Percentiles rank a stretch among this genome's conserved stretches.
phyloP scores from a whole-genome alignment of 192 early-diverging fungal species.

The Gonapodya prolifera region DNA sequence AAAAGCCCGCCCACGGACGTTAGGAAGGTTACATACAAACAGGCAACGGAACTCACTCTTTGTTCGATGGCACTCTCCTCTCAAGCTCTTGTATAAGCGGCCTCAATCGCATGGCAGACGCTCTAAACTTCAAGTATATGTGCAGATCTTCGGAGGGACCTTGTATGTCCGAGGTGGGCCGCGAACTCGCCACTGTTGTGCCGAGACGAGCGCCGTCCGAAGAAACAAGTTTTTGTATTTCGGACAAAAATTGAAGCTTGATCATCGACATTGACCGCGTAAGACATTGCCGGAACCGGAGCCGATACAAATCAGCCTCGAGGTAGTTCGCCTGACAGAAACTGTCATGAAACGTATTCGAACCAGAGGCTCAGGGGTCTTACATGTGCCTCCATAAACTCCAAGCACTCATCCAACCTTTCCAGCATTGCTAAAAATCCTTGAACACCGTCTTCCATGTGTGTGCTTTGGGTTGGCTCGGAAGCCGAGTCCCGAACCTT shows the following conservation, averaged over 20 bases:
- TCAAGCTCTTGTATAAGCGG: conserved; percentile 67
- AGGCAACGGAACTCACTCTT: conserved; percentile 49
- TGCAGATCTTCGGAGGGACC: background rate
- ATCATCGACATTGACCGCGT: conserved; percentile 87
- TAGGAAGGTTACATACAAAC: background rate
- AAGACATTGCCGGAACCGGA: conserved; percentile 89
- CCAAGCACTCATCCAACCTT: conserved; percentile 64
- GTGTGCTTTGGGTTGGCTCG: no score
- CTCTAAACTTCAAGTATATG: conserved; percentile 55
- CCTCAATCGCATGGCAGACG: conserved; percentile 45
- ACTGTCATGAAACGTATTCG: background rate
- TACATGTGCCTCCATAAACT: conserved; percentile 64
- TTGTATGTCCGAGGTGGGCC: background rate
- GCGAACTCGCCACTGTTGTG: background rate
- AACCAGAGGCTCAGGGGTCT: conserved; percentile 6
- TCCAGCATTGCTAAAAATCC: conserved; percentile 65
- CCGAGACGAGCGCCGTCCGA: background rate
- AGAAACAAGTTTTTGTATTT: background rate
- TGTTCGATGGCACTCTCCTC: conserved; percentile 43
- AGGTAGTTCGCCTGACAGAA: conserved; percentile 45
- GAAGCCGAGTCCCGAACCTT: no score
- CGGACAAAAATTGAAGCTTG: conserved; percentile 66
- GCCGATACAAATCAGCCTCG: conserved; percentile 84
- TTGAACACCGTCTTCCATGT: background rate
- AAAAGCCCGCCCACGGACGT: background rate